phyloP scores from a whole-genome alignment of 768 basidiomycete species.

The Lentinula raphanica region DNA sequence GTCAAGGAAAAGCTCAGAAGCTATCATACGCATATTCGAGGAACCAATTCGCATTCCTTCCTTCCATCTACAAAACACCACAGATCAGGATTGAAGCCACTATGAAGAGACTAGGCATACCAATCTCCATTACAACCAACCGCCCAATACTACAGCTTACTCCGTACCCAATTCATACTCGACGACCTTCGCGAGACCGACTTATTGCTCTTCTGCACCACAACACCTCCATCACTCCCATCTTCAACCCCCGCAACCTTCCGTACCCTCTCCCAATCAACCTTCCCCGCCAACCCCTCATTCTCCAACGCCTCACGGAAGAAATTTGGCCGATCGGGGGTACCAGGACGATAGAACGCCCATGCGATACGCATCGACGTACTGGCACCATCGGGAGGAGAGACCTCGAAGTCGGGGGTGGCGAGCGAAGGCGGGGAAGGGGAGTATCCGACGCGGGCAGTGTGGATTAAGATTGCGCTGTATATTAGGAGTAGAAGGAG shows the following conservation, averaged over 20 bases:
- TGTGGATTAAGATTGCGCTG: constrained; percentile 42
- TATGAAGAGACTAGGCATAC: too few species aligned
- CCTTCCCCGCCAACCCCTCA: not conserved
- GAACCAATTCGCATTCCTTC: too few species aligned
- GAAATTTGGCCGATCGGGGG: not conserved
- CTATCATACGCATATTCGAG: too few species aligned
- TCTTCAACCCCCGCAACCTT: not conserved
- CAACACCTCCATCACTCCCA: not conserved
- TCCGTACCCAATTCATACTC: too few species aligned
- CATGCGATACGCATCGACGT: constrained; percentile 4
- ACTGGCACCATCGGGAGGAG: constrained; percentile 20
- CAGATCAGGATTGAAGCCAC: too few species aligned
- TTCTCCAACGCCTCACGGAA: not conserved
- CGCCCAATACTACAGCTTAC: too few species aligned
- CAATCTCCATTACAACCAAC: too few species aligned
- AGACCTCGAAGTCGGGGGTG: constrained; percentile 33
- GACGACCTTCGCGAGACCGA: too few species aligned
- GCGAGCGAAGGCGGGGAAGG: constrained; percentile 23
- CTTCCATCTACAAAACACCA: too few species aligned
- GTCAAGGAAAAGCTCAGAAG: too few species aligned
- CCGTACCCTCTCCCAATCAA: not conserved
- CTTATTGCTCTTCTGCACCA: too few species aligned
- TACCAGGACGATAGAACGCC: not conserved
- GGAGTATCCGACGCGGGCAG: constrained; percentile 40
- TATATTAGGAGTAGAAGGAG: not conserved